Evolutionary conservation across 495 filamentous ascomycete genomes (phyloP), one percentile per base, ranked within the genome.

Genomic region (Trypethelium eluteriae): DNA sequence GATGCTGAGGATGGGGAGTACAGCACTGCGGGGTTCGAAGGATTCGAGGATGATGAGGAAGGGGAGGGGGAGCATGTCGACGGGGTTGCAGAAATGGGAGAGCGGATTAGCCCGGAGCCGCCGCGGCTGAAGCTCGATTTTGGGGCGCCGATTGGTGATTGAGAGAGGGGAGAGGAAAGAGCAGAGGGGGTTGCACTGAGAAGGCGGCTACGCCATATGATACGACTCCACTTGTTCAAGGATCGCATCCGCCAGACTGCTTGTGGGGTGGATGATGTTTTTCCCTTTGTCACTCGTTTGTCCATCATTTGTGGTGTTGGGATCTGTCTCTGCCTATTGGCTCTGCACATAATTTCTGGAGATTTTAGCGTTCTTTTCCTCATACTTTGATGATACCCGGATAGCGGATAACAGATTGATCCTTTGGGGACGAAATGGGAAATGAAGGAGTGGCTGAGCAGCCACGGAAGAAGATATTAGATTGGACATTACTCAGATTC

Each of bases 1-100:
- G 77, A 78, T 64, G 76, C 76, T 4, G 74, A 77, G 63, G 67
- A 67, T 34, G 71, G 70, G 34, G 66, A 44, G 32, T 75, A 72
- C 56, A 72, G 71, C 53, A 71, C 69, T 63, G 71, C 68, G 47
- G 73, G 73, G 6, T 75, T 73, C 47, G 71, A 75, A 18, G 53
- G 53, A 4, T 59, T 59, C 47, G 71, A 75, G 35, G 73, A 75
- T 47, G 73, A 75, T 9, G 64, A 66, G 32, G 64, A 66, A n/a
- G 72, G 69, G 53, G 53, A 4, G 53, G 53, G n/a, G 2, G 18
- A 9, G 3, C 25, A 36, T 11, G 53, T 5, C 5, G 53, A 59
- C 11, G 53, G 36, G 5, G 53, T 10, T 3, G 53, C 32, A 7
- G 18, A 5, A n/a, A 53, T 53, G 49, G 49, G 49, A 53, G 49